A percentile compares a stretch with the other conserved stretches of the same genome.
Conservation (phyloP, 495 filamentous ascomycete species). For the Talaromyces stipitatus region DNA sequence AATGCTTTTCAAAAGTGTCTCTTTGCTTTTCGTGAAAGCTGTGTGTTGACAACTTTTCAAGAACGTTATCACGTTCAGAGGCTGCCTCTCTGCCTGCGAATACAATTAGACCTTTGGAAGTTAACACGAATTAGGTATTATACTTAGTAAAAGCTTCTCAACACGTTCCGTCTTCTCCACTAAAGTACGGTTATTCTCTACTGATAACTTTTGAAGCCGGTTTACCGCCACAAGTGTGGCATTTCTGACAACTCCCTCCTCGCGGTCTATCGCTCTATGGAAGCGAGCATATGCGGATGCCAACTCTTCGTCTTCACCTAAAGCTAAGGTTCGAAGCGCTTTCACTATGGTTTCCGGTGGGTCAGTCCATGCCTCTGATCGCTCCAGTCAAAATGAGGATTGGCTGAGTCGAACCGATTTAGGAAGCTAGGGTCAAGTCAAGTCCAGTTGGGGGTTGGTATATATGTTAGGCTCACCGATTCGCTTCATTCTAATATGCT, state of each 20-base stretch:
- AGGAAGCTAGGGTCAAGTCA: too few relatives aligned
- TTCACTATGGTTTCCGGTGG: background rate
- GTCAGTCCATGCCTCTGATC: too few relatives aligned
- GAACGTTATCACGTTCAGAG: background rate
- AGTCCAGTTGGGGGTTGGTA: too few relatives aligned
- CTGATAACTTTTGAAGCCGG: background rate
- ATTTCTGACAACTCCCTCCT: background rate
- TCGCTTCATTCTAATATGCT: background rate
- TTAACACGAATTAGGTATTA: background rate
- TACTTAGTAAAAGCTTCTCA: background rate
- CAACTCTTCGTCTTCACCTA: background rate
- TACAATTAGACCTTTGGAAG: background rate
- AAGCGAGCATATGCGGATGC: background rate
- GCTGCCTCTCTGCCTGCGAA: background rate
- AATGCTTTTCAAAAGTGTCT: background rate
- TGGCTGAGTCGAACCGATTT: too few relatives aligned
- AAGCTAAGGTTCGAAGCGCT: background rate
- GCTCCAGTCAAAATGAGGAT: too few relatives aligned
- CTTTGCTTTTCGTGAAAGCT: background rate
- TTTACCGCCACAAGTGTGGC: background rate
- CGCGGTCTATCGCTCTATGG: background rate
- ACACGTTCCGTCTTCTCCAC: background rate
- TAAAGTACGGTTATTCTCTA: background rate
- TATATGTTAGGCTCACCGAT: background rate
- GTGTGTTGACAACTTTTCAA: background rate